These are phyloP conservation scores for Penicillium bialowiezense DNA, from an alignment of 495 filamentous ascomycete genomes.

Conservation along the genomic window DNA sequence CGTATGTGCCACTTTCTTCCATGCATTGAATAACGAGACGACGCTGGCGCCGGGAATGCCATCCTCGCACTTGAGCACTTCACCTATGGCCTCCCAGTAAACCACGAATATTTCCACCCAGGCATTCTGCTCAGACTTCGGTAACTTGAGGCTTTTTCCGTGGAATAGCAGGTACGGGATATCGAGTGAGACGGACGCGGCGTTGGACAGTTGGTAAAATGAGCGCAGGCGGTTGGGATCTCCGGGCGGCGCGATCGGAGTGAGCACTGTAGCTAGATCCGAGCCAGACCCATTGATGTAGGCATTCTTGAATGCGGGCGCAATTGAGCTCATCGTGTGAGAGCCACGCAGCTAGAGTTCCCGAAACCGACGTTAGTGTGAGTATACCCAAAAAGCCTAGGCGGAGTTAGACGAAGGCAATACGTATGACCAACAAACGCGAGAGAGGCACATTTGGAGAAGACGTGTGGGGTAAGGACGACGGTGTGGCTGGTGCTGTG, in stretches of 20 bases:
- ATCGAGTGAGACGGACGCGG: conserved; percentile 57
- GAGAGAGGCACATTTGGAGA: too few relatives aligned
- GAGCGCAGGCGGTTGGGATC: conserved; percentile 55
- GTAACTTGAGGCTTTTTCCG: conserved; percentile 47
- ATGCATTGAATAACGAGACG: conserved; percentile 73
- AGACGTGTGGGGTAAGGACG: too few relatives aligned
- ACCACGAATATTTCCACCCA: conserved; percentile 81
- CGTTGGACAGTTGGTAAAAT: conserved; percentile 59
- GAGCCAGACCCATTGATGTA: conserved; percentile 56
- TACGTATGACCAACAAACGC: too few relatives aligned
- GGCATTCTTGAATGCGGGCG: conserved; percentile 60
- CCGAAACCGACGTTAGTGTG: too few relatives aligned
- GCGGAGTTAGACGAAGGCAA: too few relatives aligned
- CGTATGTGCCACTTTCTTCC: conserved; percentile 72
- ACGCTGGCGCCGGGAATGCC: conserved; percentile 53
- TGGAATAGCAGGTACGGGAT: conserved; percentile 63
- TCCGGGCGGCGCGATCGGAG: conserved; percentile 56
- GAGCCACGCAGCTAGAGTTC: not conserved
- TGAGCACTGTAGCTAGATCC: conserved; percentile 65
- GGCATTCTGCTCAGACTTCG: conserved; percentile 61
- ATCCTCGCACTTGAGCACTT: conserved; percentile 57
- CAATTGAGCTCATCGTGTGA: conserved; percentile 57
- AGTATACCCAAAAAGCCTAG: too few relatives aligned
- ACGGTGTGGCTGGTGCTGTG: conserved; percentile 1
- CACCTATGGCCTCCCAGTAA: conserved; percentile 78